phyloP scores from a whole-genome alignment of 345 rosid genomes.

The Stellera chamaejasme region DNA sequence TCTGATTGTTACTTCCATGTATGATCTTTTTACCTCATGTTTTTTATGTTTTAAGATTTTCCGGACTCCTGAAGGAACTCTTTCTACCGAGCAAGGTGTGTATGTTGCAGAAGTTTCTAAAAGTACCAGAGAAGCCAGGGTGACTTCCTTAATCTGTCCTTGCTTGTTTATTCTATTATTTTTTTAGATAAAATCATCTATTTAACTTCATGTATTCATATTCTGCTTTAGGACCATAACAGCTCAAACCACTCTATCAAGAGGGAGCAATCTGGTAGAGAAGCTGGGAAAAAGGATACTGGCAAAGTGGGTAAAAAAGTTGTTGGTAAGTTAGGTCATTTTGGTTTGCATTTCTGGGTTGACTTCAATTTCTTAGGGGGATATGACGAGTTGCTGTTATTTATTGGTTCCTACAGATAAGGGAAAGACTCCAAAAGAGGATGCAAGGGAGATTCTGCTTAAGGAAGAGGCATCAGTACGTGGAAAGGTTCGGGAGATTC shows the following conservation, averaged over 20 bases:
- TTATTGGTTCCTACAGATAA: constrained; percentile 44
- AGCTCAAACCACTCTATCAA: constrained; percentile 43
- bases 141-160: constrained; percentile 1
- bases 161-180: neutral
- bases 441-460: constrained; percentile 86
- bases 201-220: constrained; percentile 8
- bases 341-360: constrained; percentile 4
- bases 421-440: constrained; percentile 89
- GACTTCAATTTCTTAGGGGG: constrained; percentile 7
- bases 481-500: constrained; percentile 51
- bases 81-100: constrained; percentile 77
- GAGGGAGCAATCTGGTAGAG: constrained; percentile 60
- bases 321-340: constrained; percentile 35
- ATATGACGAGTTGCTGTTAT: neutral
- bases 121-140: constrained; percentile 58
- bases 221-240: constrained; percentile 31
- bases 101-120: constrained; percentile 76
- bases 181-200: neutral
- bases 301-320: constrained; percentile 59
- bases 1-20: neutral
- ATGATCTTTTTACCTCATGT: neutral
- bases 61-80: constrained; percentile 84
- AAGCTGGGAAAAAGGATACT: constrained; percentile 60
- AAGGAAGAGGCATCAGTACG: constrained; percentile 81
- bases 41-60: constrained; percentile 49